These are phyloP conservation scores for Entomortierella chlamydospora DNA, from an alignment of 192 early-diverging fungal genomes.

Conservation along the genomic window DNA sequence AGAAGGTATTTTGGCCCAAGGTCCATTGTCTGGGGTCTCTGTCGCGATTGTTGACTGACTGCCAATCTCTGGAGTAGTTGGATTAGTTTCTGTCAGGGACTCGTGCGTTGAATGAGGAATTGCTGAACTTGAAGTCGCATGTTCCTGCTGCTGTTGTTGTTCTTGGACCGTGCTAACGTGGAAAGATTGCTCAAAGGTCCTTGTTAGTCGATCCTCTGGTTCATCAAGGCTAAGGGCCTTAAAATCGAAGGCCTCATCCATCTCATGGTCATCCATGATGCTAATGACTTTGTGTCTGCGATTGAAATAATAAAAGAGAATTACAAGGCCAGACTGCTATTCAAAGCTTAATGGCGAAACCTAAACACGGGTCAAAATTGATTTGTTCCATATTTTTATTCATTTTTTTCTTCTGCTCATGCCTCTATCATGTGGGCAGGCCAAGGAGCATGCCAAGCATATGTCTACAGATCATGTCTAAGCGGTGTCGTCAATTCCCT, in stretches of 20 bases:
- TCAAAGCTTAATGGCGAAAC: too few relatives aligned
- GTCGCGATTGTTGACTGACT: neutral
- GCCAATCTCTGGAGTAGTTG: neutral
- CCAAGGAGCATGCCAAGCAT: neutral
- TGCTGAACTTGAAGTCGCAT: neutral
- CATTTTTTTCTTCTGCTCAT: neutral
- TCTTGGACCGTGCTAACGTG: neutral
- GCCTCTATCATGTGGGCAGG: neutral
- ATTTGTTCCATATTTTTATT: neutral
- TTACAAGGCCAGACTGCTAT: neutral
- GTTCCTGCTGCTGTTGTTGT: neutral
- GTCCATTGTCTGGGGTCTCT: conserved; percentile 17
- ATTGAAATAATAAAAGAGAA: neutral
- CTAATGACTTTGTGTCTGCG: neutral
- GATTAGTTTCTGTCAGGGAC: neutral
- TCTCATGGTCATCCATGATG: conserved; percentile 31
- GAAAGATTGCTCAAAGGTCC: conserved; percentile 17
- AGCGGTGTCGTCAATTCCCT: conserved; percentile 39
- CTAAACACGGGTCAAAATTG: too few relatives aligned
- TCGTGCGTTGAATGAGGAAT: conserved; percentile 3
- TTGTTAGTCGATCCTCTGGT: conserved; percentile 20
- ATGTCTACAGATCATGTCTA: neutral
- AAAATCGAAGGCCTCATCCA: conserved; percentile 47
- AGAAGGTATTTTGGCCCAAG: conserved; percentile 37
- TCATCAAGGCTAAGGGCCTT: conserved; percentile 26